phyloP scores from a whole-genome alignment of 2,329 filamentous ascomycete genomes.

The Penicillium sp. region DNA sequence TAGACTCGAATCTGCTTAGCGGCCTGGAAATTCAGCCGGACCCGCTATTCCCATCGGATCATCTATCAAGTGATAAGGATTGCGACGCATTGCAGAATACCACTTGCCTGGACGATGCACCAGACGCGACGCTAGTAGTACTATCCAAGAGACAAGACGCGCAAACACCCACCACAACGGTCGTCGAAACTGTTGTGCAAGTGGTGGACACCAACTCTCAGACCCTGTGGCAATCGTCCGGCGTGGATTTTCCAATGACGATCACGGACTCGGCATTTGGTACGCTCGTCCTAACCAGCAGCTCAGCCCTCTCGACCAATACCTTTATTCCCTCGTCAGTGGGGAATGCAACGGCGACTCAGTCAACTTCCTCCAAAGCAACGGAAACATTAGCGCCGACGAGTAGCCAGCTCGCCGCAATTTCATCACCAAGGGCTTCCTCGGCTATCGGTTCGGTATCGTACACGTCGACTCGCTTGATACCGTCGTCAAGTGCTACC shows the following conservation, averaged over 20 bases:
- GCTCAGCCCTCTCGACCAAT: constrained; percentile 2
- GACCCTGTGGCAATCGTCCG: constrained; percentile 19
- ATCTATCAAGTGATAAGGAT: constrained; percentile 6
- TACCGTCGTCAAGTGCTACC: constrained; percentile 10
- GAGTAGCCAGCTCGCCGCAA: constrained; percentile 9
- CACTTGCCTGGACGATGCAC: constrained; percentile 10
- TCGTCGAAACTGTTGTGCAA: constrained; percentile 25
- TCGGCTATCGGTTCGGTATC: constrained; percentile 14
- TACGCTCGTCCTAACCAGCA: constrained; percentile 13
- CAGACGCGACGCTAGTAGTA: not conserved
- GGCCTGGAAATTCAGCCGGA: constrained; percentile 4
- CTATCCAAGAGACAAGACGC: constrained; percentile 24
- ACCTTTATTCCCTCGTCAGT: constrained; percentile 7
- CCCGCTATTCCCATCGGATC: constrained; percentile 10
- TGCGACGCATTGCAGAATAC: constrained; percentile 19
- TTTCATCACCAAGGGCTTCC: constrained; percentile 15
- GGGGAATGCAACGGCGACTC: constrained; percentile 7
- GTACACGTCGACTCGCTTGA: constrained; percentile 20
- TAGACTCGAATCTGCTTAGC: constrained; percentile 4
- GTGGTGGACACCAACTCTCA: constrained; percentile 26
- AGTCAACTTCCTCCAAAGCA: constrained; percentile 7
- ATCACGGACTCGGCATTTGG: constrained; percentile 19
- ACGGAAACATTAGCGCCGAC: constrained; percentile 9
- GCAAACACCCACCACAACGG: constrained; percentile 8
- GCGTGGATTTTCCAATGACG: constrained; percentile 20